Base-by-base conservation (phyloP, 129 eudicot genomes). In the Glebionis coronaria region DNA sequence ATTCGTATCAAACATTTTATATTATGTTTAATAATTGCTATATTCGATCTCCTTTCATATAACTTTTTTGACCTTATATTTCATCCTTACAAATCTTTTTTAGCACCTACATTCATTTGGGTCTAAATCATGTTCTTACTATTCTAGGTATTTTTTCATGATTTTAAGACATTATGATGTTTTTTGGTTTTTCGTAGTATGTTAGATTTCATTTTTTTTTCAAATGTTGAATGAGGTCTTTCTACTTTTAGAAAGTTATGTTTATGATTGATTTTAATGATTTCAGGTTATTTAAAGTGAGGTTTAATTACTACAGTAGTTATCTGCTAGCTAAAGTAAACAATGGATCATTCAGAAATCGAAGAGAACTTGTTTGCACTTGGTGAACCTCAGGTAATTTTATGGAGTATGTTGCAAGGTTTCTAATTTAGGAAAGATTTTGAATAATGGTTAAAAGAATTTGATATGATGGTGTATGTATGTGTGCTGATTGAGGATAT, bases 311-410 rank as follows among this genome's bases (percentile, higher is more conserved):
- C 25, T 23, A 58, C 2, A 23, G 31, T 12, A 21, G 8, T 11
- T 16, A 12, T 47, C 68, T 63, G 52, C 46, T 68, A 25, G 66
- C 70, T 65, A 61, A 44, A 64, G 69, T 68, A 29, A 77, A 74
- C 47, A 52, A 88, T 92, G 98, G 96, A 92, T 45, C 69, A 65
- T 59, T 72, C 82, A n/a, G 96, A 92, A 76, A 78, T 86, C 57
- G 98, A 92, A 74, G 98, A 92, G 49, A 75, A 74, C 53, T 73
- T 92, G 62, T 73, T 80, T 47, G 86, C 91, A 21, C 84, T 92
- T 58, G 93, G 98, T 44, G 98, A 92, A 79, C 91, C 98, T 64
- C 88, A 92, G 98, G 98, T 88, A 83, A 16, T 0, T 47, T 15
- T 5, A 21, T 1, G n/a, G n/a, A n/a, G 56, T 11, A 12, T 20